Percentiles rank a stretch among this genome's conserved stretches.
These are phyloP conservation scores for Cryptococcus sp. DNA, from an alignment of 1,284 basidiomycete genomes.

Conservation along the genomic window DNA sequence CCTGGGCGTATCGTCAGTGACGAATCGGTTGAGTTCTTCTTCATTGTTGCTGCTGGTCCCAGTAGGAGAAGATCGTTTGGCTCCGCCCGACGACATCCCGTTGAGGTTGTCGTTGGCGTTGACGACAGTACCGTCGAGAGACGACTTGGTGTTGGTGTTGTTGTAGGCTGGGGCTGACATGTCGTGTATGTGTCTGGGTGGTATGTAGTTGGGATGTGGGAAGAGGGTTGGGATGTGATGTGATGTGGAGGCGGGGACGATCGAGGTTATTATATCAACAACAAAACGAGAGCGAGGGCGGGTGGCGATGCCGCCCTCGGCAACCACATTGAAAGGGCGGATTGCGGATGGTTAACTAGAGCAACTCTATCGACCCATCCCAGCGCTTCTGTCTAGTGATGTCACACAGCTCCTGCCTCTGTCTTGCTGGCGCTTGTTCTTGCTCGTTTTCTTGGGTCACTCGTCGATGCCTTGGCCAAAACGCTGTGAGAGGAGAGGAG, in stretches of 20 bases:
- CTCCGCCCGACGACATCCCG: not conserved
- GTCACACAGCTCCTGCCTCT: no score
- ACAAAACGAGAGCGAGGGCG: not conserved
- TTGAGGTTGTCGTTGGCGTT: conserved; percentile 7
- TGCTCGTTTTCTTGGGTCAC: no score
- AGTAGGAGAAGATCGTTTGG: not conserved
- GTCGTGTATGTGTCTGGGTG: conserved; percentile 2
- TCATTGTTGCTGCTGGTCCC: conserved; percentile 9
- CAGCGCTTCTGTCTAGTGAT: no score
- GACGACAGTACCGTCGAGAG: conserved; percentile 24
- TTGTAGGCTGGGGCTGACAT: conserved; percentile 22
- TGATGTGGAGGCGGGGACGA: not conserved
- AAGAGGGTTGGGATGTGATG: not conserved
- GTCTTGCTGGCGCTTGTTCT: no score
- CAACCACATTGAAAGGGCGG: no score
- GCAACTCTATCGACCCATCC: no score
- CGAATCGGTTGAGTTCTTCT: conserved; percentile 36
- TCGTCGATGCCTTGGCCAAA: no score
- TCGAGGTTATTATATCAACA: not conserved
- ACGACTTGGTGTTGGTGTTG: no score
- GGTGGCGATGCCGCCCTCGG: not conserved
- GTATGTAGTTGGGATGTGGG: not conserved
- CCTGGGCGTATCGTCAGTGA: conserved; percentile 32
- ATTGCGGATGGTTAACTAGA: no score
- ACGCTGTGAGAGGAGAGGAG: no score